Evolutionary conservation across 2,329 filamentous ascomycete genomes (phyloP), one percentile per base, ranked within the genome.

Genomic region (Cladophialophora exuberans): DNA sequence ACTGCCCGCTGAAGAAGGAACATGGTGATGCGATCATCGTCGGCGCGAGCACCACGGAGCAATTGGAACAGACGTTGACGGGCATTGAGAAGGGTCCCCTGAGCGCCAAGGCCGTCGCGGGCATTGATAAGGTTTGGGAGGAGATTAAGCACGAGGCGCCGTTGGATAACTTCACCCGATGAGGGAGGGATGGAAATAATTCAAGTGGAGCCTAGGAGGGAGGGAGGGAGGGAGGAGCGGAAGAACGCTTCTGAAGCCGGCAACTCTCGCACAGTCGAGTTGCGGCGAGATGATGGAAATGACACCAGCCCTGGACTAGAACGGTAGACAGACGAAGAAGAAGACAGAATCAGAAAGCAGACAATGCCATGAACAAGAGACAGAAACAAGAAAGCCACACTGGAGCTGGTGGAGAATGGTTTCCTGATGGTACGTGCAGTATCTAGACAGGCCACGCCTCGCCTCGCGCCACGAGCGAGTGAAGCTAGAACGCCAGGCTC

Each of bases 11-110:
- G 43, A 58, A 54, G 9, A 63, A 65, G 4, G 61, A 64, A 4
- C 62, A 72, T 18, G 66, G 67, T 9, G 64, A 65, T 28, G 61
- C 46, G 6, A 50, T 73, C 17, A 62, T 75, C 13, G 26, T 74
- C 4, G 71, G 72, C 0, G 70, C 71, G 2, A 73, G 70, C 46
- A 65, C 59, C 17, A 52, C 49, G 5, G 49, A 60, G 11, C 70
- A 74, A 51, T 52, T 75, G 3, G 47, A 66, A 11, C 65, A 70
- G 51, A 72, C 65, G 20, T 45, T 63, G 35, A 26, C 25, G 13
- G 55, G 50, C 3, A 64, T 69, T 11, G 55, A 44, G 2, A 70
- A 69, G 48, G 72, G 70, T 2, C 66, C 66, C n/a, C 56, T 75
- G 57, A 59, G 66, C 13, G 59, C 62, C 4, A 57, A 63, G 10